Base-by-base conservation (phyloP, 1,139 yeast genomes). In the Ogataea hybrid region DNA sequence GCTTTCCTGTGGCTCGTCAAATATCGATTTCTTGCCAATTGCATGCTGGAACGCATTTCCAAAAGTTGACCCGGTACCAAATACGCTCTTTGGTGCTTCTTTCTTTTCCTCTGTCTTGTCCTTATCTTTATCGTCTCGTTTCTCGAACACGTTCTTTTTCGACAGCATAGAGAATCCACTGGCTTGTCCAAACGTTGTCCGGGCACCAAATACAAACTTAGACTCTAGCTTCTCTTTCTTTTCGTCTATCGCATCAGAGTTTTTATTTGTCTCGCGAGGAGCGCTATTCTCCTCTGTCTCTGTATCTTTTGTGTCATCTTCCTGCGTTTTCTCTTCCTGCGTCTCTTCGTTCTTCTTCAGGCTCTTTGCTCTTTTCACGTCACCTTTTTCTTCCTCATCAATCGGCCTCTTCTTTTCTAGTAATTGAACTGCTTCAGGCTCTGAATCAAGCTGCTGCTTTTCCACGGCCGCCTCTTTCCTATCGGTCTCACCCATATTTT, bases 61-160 rank as follows among this genome's bases (percentile, higher is more conserved):
- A 52, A 81, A 77, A 25, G 71, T 69, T 23, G 86, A 71, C 11
- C 76, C 76, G 28, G 82, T 67, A 0, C 89, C 88, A 63, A 83
- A 83, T 6, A 70, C 59, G 18, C 74, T 41, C 23, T 57, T 60
- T 12, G 64, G 43, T 2, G 56, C 46, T 2, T 56, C 41, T 10
- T 48, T 22, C 11, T 44, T 37, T 14, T 30, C 20, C 5, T 37
- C 31, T 4, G 40, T 39, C 9, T 39, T 37, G 9, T 44, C 44
- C 14, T 28, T 30, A n/a, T 33, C 25, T 25, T 43, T 35, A 14
- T 18, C 39, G 9, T 22, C 38, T 32, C 28, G 38, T 21, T 28
- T 31, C 11, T 32, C 25, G 55, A 73, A 73, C 0, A 70, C 72
- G 47, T 64, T 70, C 42, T 65, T 66, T 25, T 50, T 52, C 9